These are phyloP conservation scores for Fusarium euwallaceae DNA, from an alignment of 2,329 filamentous ascomycete species.

Conservation along the genomic window DNA sequence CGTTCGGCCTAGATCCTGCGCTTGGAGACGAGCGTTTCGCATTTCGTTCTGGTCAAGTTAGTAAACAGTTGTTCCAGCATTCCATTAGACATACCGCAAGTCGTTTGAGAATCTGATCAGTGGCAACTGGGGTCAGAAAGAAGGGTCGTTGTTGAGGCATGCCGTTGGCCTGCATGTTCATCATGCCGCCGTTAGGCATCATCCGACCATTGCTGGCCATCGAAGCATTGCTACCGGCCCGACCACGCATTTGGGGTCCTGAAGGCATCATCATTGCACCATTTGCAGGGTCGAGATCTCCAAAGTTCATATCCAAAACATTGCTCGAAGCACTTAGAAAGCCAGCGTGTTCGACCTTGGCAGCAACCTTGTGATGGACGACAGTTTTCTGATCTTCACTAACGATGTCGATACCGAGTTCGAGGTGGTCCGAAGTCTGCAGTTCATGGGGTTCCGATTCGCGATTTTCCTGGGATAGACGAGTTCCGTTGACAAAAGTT, in stretches of 20 bases:
- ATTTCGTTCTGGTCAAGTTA: conserved; percentile 79
- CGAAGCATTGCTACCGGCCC: conserved; percentile 76
- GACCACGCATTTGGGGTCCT: conserved; percentile 77
- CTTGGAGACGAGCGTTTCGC: conserved; percentile 88
- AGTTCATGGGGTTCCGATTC: conserved; percentile 97
- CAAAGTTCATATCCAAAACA: conserved; percentile 89
- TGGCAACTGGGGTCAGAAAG: conserved; percentile 89
- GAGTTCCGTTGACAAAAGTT: conserved; percentile 94
- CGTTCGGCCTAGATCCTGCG: conserved; percentile 85
- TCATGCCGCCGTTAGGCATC: conserved; percentile 60
- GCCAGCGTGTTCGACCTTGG: conserved; percentile 95
- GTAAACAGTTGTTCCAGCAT: not conserved
- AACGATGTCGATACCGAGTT: conserved; percentile 97
- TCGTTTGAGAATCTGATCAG: conserved; percentile 90
- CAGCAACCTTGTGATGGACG: conserved; percentile 97
- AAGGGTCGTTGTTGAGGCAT: conserved; percentile 84
- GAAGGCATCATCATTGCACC: conserved; percentile 78
- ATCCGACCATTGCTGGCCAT: conserved; percentile 73
- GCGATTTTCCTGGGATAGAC: conserved; percentile 92
- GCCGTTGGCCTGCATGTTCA: conserved; percentile 66
- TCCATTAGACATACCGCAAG: conserved; percentile 50
- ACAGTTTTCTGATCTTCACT: conserved; percentile 99
- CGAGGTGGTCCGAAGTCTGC: conserved; percentile 89
- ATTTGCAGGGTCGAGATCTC: conserved; percentile 87
- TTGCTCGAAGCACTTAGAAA: conserved; percentile 81